Base-by-base conservation (phyloP, 2,329 filamentous ascomycete genomes). In the Cylindrodendrum hubeiense region DNA sequence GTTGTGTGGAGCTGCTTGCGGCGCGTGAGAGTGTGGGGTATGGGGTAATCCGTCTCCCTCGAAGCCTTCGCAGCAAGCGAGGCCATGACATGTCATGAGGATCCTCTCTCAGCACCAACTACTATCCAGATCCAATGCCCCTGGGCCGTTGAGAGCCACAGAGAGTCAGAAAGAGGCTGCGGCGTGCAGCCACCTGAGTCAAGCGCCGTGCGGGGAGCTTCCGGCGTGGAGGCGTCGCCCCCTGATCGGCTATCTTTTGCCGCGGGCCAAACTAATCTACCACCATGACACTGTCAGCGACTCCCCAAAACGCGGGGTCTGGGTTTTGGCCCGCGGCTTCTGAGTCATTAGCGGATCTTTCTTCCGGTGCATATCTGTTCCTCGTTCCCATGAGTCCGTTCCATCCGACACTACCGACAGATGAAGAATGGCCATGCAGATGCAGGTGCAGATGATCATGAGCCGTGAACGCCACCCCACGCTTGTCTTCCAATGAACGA, bases 301-400 rank as follows among this genome's bases (percentile, higher is more conserved):
- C 24, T 4, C 26, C 17, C 26, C 30, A 30, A 59, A 55, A 51
- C 47, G 63, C 59, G 63, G 57, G 52, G 47, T 46, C 24, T 10
- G 39, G 17, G 19, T 3, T 34, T 24, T 41, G 34, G 46, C 22
- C 65, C 61, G 33, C 56, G 34, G 49, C 52, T 53, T 44, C 56
- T 67, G 65, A 61, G 28, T 65, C 65, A 65, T 67, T 67, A 64
- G 64, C 64, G 49, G 30, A 12, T 33, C 6, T 22, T 30, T 30
- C 15, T 26, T 44, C 15, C 50, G 44, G 28, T 28, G 8, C 58
- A 39, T 49, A 22, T 21, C 17, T 54, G 19, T 34, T 7, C 34
- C 19, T 43, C 4, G 34, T 21, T 37, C 39, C n/a, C 33, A 43
- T 44, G 51, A 60, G 30, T 30, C 33, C 12, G 51, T 15, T 24